Evolutionary conservation across 352 stramenopile species (phyloP).

Genomic region (Thalassiosira ordinaria): DNA sequence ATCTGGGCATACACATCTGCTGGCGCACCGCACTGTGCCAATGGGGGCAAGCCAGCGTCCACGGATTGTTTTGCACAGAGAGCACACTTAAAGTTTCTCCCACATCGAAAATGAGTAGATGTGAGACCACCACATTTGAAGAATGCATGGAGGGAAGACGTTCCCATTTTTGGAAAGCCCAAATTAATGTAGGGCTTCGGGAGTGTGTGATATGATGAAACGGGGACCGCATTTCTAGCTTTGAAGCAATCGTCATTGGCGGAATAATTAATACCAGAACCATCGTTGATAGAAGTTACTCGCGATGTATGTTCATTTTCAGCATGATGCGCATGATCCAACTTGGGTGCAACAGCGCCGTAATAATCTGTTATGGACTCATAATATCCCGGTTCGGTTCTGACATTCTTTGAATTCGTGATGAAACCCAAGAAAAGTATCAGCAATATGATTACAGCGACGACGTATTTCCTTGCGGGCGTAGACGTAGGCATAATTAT

Average conservation of each 20-base stretch:
- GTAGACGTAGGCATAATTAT: background rate
- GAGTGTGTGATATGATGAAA: background rate
- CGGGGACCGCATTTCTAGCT: background rate
- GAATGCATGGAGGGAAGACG: background rate
- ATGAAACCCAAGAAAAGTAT: background rate
- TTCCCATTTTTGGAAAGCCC: background rate
- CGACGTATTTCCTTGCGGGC: background rate
- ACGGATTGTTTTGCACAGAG: slow-evolving; percentile 15
- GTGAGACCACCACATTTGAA: background rate
- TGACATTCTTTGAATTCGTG: background rate
- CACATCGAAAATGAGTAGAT: background rate
- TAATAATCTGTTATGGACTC: background rate
- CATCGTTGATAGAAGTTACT: background rate
- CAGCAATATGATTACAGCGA: background rate
- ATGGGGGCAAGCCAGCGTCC: background rate
- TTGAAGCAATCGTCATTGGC: background rate
- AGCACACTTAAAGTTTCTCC: slow-evolving; percentile 2
- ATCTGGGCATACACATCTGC: slow-evolving; percentile 23
- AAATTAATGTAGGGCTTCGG: background rate
- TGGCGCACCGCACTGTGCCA: slow-evolving; percentile 3
- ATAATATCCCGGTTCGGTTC: background rate
- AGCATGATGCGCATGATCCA: too few species aligned
- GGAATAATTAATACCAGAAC: background rate
- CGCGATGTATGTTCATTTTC: background rate
- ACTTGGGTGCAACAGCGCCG: background rate